A percentile compares a stretch with the other conserved stretches of the same genome.
Conservation (phyloP, 805 yeast genomes). For the Barnettozyma pratensis region DNA sequence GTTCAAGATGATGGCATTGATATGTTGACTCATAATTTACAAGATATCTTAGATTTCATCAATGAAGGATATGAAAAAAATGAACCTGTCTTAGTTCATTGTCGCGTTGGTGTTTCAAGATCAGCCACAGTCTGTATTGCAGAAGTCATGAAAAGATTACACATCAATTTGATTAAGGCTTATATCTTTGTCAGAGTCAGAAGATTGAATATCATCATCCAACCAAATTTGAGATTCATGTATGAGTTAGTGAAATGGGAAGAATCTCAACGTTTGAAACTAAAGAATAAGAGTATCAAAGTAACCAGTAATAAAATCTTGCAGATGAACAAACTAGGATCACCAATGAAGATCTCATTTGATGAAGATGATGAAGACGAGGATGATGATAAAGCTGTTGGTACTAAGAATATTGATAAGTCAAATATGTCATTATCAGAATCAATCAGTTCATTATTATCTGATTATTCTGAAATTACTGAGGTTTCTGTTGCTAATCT, state of each 20-base stretch:
- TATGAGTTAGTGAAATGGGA: conserved; percentile 81
- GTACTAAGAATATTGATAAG: neutral
- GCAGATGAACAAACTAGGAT: neutral
- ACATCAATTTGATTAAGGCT: conserved; percentile 67
- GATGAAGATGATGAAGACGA: conserved; percentile 6
- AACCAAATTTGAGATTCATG: conserved; percentile 88
- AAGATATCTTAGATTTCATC: conserved; percentile 60
- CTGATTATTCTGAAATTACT: conserved; percentile 4
- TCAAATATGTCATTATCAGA: conserved; percentile 5
- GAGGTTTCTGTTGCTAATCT: conserved; percentile 4
- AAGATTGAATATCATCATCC: conserved; percentile 86
- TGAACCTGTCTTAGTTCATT: conserved; percentile 72
- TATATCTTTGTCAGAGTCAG: conserved; percentile 86
- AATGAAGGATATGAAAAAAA: conserved; percentile 42
- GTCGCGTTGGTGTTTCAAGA: conserved; percentile 93
- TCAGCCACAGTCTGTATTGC: conserved; percentile 96
- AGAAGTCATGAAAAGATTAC: conserved; percentile 78
- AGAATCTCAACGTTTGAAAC: conserved; percentile 24
- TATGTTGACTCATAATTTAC: conserved; percentile 56
- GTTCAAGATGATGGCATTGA: conserved; percentile 92
- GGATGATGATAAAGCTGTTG: neutral
- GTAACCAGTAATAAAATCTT: neutral
- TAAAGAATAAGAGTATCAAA: neutral
- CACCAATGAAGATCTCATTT: conserved; percentile 4
- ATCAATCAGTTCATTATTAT: conserved; percentile 9